phyloP scores from a whole-genome alignment of 2,329 filamentous ascomycete species.

The Coniochaeta sp. region DNA sequence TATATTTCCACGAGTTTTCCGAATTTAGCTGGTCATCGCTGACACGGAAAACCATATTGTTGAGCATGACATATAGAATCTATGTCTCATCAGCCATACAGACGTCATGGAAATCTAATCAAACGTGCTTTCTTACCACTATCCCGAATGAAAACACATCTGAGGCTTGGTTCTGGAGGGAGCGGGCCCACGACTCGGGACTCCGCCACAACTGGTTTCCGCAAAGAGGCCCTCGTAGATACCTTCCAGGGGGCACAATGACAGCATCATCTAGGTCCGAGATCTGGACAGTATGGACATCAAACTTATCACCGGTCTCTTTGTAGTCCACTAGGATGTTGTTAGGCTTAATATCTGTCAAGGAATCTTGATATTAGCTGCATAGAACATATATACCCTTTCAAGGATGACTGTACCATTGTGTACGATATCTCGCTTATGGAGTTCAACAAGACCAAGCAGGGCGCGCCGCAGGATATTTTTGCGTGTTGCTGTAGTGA shows the following conservation, averaged over 20 bases:
- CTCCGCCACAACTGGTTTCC: slow-evolving; percentile 26
- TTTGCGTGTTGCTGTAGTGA: slow-evolving; percentile 2
- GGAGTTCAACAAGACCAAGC: slow-evolving; percentile 21
- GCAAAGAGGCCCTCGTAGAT: slow-evolving; percentile 14
- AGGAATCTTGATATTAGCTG: background rate
- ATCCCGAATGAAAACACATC: slow-evolving; percentile 27
- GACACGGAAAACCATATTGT: slow-evolving; percentile 19
- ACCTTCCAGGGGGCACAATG: slow-evolving; percentile 15
- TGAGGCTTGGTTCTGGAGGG: slow-evolving; percentile 19
- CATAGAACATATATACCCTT: too few species aligned
- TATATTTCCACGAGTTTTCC: slow-evolving; percentile 15
- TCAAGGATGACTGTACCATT: slow-evolving; percentile 16
- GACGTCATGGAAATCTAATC: too few species aligned
- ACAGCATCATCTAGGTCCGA: slow-evolving; percentile 22
- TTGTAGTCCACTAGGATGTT: slow-evolving; percentile 25
- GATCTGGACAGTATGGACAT: slow-evolving; percentile 18
- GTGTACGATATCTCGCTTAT: slow-evolving; percentile 22
- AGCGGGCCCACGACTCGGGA: slow-evolving; percentile 23
- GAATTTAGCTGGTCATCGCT: slow-evolving; percentile 13
- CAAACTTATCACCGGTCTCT: slow-evolving; percentile 9
- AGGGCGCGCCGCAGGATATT: slow-evolving; percentile 6
- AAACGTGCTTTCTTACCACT: too few species aligned
- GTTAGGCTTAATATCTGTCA: slow-evolving; percentile 26
- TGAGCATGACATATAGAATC: slow-evolving; percentile 20
- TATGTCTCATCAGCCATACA: background rate